These are phyloP conservation scores for Phlyctochytrium arcticum DNA, from an alignment of 192 early-diverging fungal species.

Conservation along the genomic window DNA sequence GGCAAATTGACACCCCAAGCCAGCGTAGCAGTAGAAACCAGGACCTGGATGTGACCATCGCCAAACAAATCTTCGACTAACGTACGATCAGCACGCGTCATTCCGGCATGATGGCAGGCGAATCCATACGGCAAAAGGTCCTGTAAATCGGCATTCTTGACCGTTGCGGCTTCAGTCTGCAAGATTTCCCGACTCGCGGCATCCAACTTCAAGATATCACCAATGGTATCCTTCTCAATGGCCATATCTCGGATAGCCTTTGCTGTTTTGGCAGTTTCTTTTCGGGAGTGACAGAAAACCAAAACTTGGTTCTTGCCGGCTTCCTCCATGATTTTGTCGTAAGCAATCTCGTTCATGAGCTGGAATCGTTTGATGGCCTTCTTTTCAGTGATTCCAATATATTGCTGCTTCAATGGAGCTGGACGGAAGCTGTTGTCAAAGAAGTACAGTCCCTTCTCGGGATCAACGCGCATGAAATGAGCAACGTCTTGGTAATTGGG, in stretches of 20 bases:
- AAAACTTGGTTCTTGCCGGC: slow-evolving; percentile 79
- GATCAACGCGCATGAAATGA: slow-evolving; percentile 83
- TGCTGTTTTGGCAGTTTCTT: slow-evolving; percentile 95
- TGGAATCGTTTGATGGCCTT: slow-evolving; percentile 89
- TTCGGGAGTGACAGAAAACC: slow-evolving; percentile 96
- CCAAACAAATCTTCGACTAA: slow-evolving; percentile 90
- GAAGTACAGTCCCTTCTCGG: slow-evolving; percentile 77
- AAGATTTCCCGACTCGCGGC: slow-evolving; percentile 82
- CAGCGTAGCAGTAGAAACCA: slow-evolving; percentile 94
- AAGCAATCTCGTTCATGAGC: slow-evolving; percentile 95
- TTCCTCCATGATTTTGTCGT: slow-evolving; percentile 90
- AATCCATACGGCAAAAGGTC: slow-evolving; percentile 94
- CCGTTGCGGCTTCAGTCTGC: slow-evolving; percentile 70
- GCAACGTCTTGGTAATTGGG: slow-evolving; percentile 97
- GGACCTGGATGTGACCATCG: slow-evolving; percentile 84
- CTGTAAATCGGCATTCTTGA: slow-evolving; percentile 78
- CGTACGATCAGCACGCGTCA: slow-evolving; percentile 87
- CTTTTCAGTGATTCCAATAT: slow-evolving; percentile 96
- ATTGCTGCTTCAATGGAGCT: slow-evolving; percentile 92
- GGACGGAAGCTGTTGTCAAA: slow-evolving; percentile 92
- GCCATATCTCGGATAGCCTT: slow-evolving; percentile 91
- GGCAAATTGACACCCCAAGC: slow-evolving; percentile 99
- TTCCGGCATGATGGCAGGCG: slow-evolving; percentile 95
- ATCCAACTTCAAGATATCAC: slow-evolving; percentile 75
- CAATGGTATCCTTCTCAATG: slow-evolving; percentile 80